A percentile compares a stretch with the other conserved stretches of the same genome.
These are phyloP conservation scores for Fomitopsis pulvina DNA, from an alignment of 768 basidiomycete genomes.

Conservation along the genomic window DNA sequence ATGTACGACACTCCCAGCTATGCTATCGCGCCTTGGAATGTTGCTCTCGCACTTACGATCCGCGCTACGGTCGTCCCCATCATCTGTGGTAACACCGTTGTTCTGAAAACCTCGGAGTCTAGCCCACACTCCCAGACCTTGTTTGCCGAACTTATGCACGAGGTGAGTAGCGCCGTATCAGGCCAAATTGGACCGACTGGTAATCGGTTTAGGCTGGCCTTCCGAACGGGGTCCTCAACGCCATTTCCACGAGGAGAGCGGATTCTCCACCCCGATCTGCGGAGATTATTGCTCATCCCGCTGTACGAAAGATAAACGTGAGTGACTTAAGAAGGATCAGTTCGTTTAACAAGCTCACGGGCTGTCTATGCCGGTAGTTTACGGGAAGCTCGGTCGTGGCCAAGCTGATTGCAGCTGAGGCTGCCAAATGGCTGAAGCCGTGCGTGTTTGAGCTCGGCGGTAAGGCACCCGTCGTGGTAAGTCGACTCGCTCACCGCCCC, in stretches of 20 bases:
- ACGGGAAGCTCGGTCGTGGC: slow-evolving; percentile 53
- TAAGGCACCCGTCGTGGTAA: slow-evolving; percentile 44
- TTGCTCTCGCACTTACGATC: slow-evolving; percentile 38
- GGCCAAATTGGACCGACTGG: no score
- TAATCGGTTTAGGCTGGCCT: slow-evolving; percentile 40
- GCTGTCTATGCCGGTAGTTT: slow-evolving; percentile 28
- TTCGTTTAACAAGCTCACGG: background rate
- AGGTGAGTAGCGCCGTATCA: slow-evolving; percentile 18
- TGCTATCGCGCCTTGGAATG: slow-evolving; percentile 53
- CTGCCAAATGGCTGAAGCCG: slow-evolving; percentile 49
- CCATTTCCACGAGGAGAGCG: slow-evolving; percentile 41
- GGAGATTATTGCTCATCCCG: slow-evolving; percentile 49
- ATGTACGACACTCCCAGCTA: background rate
- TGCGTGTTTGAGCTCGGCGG: slow-evolving; percentile 53
- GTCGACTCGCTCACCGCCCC: slow-evolving; percentile 9
- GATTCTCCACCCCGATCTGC: slow-evolving; percentile 37
- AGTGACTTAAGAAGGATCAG: slow-evolving; percentile 4
- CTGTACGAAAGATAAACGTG: slow-evolving; percentile 47
- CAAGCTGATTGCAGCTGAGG: slow-evolving; percentile 44
- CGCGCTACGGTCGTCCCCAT: slow-evolving; percentile 41
- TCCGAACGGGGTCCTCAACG: slow-evolving; percentile 55
- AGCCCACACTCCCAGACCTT: slow-evolving; percentile 42
- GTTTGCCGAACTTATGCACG: slow-evolving; percentile 40
- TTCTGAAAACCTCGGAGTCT: slow-evolving; percentile 46
- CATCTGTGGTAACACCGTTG: slow-evolving; percentile 50